phyloP scores from a whole-genome alignment of 1,284 basidiomycete species.

The Rhodotorula sp. region DNA sequence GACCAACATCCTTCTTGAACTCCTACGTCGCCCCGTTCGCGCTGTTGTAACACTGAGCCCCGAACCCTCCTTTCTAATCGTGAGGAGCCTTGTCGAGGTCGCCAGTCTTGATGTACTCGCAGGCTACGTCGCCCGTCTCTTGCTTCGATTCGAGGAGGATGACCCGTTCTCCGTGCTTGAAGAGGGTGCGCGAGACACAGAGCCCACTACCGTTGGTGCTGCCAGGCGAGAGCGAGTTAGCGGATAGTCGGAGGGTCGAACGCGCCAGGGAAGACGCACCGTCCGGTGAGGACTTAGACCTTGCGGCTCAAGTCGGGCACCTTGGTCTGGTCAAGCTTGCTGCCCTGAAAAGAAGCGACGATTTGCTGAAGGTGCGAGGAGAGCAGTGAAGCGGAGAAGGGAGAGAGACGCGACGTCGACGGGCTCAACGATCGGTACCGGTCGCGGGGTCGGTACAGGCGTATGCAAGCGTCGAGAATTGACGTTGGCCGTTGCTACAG shows the following conservation, averaged over 20 bases:
- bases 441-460: no score
- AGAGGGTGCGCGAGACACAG: constrained; percentile 28
- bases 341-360: not conserved
- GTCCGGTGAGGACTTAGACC: constrained; percentile 29
- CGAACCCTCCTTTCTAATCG: constrained; percentile 32
- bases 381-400: not conserved
- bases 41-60: not conserved
- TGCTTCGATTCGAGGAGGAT: constrained; percentile 24
- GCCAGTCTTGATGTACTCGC: constrained; percentile 38
- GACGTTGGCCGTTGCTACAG: no score
- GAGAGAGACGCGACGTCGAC: not conserved
- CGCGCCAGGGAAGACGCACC: not conserved
- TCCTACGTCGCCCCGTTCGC: constrained; percentile 23
- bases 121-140: constrained; percentile 17
- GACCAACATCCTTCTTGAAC: constrained; percentile 21
- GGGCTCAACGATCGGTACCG: no score
- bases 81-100: constrained; percentile 27
- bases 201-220: constrained; percentile 38
- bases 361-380: not conserved
- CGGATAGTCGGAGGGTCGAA: no score
- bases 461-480: no score
- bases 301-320: constrained; percentile 18
- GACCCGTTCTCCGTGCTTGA: constrained; percentile 26
- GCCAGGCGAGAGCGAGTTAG: not conserved
- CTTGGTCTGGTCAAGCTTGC: constrained; percentile 6